Evolutionary conservation across 768 basidiomycete genomes (phyloP), one percentile per base, ranked within the genome.

Genomic region (Calocera viscosa): DNA sequence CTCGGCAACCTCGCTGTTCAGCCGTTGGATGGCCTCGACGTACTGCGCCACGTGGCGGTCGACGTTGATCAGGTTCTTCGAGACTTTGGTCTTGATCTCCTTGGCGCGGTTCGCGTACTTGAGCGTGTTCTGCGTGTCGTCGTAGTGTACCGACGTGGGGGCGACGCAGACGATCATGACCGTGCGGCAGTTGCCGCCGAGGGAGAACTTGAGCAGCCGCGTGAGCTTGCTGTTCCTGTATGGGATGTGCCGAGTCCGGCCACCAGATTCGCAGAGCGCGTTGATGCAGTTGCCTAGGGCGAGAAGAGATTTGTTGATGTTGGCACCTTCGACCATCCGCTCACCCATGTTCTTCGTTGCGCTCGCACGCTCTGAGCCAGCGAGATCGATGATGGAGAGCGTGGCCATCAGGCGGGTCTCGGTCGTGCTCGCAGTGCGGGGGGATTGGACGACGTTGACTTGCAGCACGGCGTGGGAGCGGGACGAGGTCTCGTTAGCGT

Each of bases 151-250:
- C 39, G 93, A 94, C 2, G 94, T 93, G 1, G 96, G 96, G 0
- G 94, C 94, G 60, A 99, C 82, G 75, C 96, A 98, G 69, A 98
- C 95, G 70, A 97, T 92, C 96, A 98, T 99, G 74, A 96, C 94
- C 0, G 96, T 99, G 78, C 95, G 92, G 83, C 96, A 99, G 76
- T 98, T 98, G 5, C 96, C 96, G 1, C 95, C 95, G 63, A 98
- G 84, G 1, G 95, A 94, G 80, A 97, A 97, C 77, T 97, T 98
- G 74, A 98, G 87, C 49, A 98, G 78, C 47, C 96, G 90, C 0
- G 96, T 99, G 70, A 99, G 89, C 78, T 99, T 99, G 81, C 91
- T 93, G 79, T 99, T 96, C 66, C 96, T 85, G 77, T 98, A 99
- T 0, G 96, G 96, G 14, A 99, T 83, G 75, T 98, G 96, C 38